These are phyloP conservation scores for Trichoderma sp. DNA, from an alignment of 2,329 filamentous ascomycete genomes.

Conservation along the genomic window DNA sequence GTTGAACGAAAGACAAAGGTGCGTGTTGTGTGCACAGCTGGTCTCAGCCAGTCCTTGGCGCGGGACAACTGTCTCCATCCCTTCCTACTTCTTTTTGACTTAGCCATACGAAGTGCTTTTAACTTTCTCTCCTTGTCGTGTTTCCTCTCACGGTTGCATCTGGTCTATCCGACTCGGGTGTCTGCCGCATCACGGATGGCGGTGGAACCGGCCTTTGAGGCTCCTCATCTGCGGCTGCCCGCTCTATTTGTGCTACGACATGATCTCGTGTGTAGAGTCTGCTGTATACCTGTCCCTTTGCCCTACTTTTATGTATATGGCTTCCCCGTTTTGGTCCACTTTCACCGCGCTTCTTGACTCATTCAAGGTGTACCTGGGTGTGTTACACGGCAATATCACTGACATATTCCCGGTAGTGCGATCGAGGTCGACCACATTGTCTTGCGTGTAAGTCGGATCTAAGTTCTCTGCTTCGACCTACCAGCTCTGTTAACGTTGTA, in stretches of 20 bases:
- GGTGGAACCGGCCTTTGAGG: neutral
- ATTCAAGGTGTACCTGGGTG: neutral
- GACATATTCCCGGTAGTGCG: constrained; percentile 53
- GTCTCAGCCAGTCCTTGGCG: neutral
- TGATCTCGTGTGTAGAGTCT: neutral
- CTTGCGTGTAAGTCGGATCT: constrained; percentile 53
- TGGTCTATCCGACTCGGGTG: neutral
- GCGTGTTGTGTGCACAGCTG: constrained; percentile 18
- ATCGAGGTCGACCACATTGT: constrained; percentile 68
- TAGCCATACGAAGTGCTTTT: neutral
- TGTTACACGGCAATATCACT: neutral
- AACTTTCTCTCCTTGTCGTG: neutral
- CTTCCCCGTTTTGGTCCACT: neutral
- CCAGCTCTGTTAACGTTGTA: neutral
- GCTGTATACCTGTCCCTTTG: neutral
- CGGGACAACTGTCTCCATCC: neutral
- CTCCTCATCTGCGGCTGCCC: neutral
- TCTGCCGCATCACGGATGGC: neutral
- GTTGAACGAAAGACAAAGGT: constrained; percentile 82
- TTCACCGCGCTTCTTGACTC: neutral
- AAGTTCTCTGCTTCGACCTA: neutral
- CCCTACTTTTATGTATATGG: neutral
- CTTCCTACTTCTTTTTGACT: neutral
- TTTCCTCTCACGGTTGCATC: neutral
- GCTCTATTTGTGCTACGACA: neutral